These are phyloP conservation scores for Leishmania amazonensis DNA, from an alignment of 208 protist species.

Conservation along the genomic window DNA sequence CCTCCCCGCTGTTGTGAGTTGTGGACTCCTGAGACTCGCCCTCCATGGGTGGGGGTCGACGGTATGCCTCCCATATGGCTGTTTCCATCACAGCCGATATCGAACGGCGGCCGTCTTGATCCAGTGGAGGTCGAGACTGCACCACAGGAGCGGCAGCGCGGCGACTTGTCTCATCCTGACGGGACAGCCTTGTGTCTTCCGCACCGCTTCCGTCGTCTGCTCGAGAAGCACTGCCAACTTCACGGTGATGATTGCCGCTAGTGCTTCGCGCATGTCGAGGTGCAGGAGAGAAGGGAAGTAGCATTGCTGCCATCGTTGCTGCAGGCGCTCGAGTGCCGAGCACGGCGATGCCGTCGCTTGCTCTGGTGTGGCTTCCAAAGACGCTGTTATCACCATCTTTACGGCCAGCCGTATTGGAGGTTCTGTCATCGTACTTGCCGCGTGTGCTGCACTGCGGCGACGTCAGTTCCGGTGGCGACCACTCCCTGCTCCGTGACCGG, in stretches of 20 bases:
- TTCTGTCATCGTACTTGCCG: not conserved
- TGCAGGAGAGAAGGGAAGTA: constrained; percentile 12
- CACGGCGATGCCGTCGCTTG: not conserved
- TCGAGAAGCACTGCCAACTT: not conserved
- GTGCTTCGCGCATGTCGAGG: constrained; percentile 4
- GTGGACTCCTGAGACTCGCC: not conserved
- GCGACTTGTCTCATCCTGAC: not conserved
- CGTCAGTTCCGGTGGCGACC: constrained; percentile 13
- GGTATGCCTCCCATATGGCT: constrained; percentile 28
- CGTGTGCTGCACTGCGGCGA: not conserved
- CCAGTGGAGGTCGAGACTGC: not conserved
- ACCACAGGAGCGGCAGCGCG: not conserved
- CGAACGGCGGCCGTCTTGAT: constrained; percentile 8
- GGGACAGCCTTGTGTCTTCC: not conserved
- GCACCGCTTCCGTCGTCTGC: too few species aligned
- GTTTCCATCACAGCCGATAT: constrained; percentile 17
- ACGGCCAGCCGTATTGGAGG: not conserved
- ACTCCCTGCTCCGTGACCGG: not conserved
- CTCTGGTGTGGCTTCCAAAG: not conserved
- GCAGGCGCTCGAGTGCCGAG: not conserved
- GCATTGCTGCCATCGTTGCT: not conserved
- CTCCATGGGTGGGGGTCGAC: not conserved
- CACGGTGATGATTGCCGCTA: not conserved
- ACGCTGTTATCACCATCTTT: not conserved
- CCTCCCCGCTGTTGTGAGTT: not conserved